phyloP scores from a whole-genome alignment of 2,329 filamentous ascomycete species.

The Cadophora malorum region DNA sequence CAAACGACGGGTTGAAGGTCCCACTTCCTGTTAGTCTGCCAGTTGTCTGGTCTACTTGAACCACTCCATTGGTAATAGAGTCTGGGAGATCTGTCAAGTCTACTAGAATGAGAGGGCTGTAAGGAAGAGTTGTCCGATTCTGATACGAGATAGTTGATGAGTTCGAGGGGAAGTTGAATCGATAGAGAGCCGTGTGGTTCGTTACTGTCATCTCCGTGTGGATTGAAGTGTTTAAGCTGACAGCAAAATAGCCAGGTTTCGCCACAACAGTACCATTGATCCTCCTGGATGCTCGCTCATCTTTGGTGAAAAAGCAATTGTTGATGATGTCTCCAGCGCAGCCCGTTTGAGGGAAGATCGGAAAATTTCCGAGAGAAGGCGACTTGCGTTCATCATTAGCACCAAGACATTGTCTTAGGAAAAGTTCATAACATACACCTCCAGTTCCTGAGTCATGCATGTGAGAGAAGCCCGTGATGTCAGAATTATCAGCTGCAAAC shows the following conservation, averaged over 20 bases:
- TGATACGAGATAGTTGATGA: conserved; percentile 30
- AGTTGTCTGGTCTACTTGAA: conserved; percentile 4
- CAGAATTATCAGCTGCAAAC: conserved; percentile 54
- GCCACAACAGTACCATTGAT: conserved; percentile 57
- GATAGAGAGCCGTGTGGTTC: conserved; percentile 68
- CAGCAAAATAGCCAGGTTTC: conserved; percentile 68
- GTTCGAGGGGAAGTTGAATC: conserved; percentile 62
- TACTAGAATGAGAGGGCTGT: conserved; percentile 54
- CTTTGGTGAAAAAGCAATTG: conserved; percentile 59
- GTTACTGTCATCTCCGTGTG: conserved; percentile 70
- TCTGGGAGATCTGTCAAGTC: conserved; percentile 62
- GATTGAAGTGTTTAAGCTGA: conserved; percentile 62
- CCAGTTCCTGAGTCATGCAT: conserved; percentile 54
- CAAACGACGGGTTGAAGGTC: conserved; percentile 68
- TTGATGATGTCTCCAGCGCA: conserved; percentile 55
- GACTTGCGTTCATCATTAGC: not conserved
- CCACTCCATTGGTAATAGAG: not conserved
- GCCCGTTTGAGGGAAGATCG: conserved; percentile 53
- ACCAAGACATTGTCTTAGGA: not conserved
- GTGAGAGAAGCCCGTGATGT: conserved; percentile 58
- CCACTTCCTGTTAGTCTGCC: conserved; percentile 54
- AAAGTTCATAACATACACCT: conserved; percentile 35
- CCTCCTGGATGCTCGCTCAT: conserved; percentile 47
- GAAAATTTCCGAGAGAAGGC: conserved; percentile 53
- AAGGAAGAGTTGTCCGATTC: conserved; percentile 40